Conservation (phyloP, 2,329 filamentous ascomycete species). For the Diplodia sapinea region DNA sequence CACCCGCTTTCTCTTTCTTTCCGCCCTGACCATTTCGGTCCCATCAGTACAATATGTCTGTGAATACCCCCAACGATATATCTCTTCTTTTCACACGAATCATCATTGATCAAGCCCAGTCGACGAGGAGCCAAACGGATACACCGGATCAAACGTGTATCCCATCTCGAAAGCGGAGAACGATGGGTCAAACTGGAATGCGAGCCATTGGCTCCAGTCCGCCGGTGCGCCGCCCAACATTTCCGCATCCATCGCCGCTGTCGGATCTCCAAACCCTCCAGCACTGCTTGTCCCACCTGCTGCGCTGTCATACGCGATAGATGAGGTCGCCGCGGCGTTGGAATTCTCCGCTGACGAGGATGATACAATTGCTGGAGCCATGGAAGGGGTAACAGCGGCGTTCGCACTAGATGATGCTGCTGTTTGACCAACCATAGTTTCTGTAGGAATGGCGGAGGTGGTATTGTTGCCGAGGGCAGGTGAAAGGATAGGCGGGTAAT, state of each 20-base stretch:
- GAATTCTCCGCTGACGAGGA: background rate
- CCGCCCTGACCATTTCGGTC: too few relatives aligned
- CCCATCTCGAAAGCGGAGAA: slow-evolving; percentile 25
- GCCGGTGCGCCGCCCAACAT: background rate
- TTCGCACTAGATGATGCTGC: background rate
- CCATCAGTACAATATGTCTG: background rate
- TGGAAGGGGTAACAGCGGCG: background rate
- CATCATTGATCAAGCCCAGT: background rate
- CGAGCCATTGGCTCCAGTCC: slow-evolving; percentile 28
- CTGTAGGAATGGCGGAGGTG: background rate
- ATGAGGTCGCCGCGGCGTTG: background rate
- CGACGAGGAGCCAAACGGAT: background rate
- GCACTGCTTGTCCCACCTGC: background rate
- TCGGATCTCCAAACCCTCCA: background rate
- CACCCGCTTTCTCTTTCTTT: too few relatives aligned
- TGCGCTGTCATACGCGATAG: background rate
- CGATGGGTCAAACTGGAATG: slow-evolving; percentile 22
- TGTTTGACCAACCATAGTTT: background rate
- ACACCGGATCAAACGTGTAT: slow-evolving; percentile 6
- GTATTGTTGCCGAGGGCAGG: background rate
- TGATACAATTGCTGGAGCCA: background rate
- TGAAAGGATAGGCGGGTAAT: background rate
- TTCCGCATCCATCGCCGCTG: slow-evolving; percentile 7
- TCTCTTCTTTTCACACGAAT: background rate
- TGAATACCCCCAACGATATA: background rate